Percentiles rank a stretch among this genome's conserved stretches.
These are phyloP conservation scores for Pichia heedii DNA, from an alignment of 805 yeast species.

Conservation along the genomic window DNA sequence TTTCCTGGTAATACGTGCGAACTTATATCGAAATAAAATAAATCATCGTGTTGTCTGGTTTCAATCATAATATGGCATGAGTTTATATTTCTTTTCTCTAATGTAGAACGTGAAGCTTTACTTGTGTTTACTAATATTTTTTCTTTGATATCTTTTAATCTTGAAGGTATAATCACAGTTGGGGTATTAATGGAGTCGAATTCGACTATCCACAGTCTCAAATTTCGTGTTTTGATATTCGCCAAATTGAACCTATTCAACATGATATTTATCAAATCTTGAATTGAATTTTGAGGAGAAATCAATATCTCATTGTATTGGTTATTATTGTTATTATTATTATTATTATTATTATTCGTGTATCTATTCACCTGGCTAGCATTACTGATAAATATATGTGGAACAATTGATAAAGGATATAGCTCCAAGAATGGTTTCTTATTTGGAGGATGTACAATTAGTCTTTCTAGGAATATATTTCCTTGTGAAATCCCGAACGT, in stretches of 20 bases:
- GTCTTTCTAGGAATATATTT: background rate
- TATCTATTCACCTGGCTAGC: conserved; percentile 20
- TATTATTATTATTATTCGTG: conserved; percentile 18
- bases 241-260: background rate
- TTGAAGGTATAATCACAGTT: conserved; percentile 13
- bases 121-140: conserved; percentile 15
- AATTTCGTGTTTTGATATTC: background rate
- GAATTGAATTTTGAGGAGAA: conserved; percentile 26
- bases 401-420: conserved; percentile 19
- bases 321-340: conserved; percentile 12
- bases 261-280: conserved; percentile 16
- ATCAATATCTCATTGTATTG: conserved; percentile 5
- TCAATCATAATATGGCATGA: conserved; percentile 20
- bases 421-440: conserved; percentile 15
- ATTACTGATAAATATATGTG: conserved; percentile 18
- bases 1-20: conserved; percentile 16
- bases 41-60: conserved; percentile 19
- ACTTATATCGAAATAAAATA: conserved; percentile 19
- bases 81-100: conserved; percentile 7
- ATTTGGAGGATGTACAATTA: background rate
- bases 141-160: conserved; percentile 12
- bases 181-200: conserved; percentile 10
- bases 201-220: conserved; percentile 21
- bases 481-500: background rate
- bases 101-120: conserved; percentile 11